These are phyloP conservation scores for Beta macrorhiza DNA, from an alignment of 179 eudicot genomes.

Conservation along the genomic window DNA sequence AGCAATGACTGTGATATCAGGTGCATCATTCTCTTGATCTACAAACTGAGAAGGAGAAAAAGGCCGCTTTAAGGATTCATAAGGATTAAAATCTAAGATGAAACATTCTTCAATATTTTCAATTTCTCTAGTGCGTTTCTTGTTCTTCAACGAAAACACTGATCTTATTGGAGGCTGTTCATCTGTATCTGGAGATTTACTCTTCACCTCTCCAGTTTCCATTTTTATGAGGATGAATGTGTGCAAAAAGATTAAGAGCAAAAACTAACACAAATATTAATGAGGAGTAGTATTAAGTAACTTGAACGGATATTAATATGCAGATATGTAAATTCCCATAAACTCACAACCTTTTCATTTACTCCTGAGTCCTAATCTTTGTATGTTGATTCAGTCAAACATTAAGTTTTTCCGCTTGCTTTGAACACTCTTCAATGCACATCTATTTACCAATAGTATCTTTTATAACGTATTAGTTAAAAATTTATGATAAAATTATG, in stretches of 20 bases:
- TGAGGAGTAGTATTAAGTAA: too few relatives aligned
- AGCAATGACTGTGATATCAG: neutral
- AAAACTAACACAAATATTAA: too few relatives aligned
- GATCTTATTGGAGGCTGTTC: neutral
- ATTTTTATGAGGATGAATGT: neutral
- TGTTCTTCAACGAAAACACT: constrained; percentile 8
- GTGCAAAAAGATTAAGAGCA: neutral
- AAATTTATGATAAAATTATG: too few relatives aligned
- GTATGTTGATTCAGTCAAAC: too few relatives aligned
- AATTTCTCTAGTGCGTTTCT: neutral
- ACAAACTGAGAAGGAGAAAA: neutral
- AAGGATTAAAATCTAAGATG: constrained; percentile 25
- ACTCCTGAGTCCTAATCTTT: too few relatives aligned
- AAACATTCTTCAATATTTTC: constrained; percentile 24
- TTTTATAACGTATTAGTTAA: too few relatives aligned
- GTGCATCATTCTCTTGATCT: neutral
- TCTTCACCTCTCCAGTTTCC: constrained; percentile 1
- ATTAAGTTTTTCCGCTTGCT: too few relatives aligned
- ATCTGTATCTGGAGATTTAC: neutral
- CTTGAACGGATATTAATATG: too few relatives aligned
- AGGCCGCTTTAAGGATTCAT: neutral
- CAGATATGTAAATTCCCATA: too few relatives aligned
- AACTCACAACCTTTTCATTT: too few relatives aligned
- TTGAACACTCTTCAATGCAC: too few relatives aligned
- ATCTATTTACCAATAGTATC: too few relatives aligned